Conservation (phyloP, 805 yeast genomes). For the Saturnispora diversa region DNA sequence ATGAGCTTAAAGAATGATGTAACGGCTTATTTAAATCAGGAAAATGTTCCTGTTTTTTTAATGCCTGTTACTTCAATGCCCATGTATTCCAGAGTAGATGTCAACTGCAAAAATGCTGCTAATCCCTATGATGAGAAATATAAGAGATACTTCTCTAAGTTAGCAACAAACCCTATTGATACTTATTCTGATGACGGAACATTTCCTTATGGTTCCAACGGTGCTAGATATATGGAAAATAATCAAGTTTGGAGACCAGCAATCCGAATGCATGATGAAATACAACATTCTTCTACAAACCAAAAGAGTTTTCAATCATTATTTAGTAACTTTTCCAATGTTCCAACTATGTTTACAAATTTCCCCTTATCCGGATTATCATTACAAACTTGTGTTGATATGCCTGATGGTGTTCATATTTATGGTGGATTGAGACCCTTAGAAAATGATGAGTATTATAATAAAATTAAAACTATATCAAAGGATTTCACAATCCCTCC, state of each 20-base stretch:
- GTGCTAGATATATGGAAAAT: constrained; percentile 2
- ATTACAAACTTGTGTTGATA: constrained; percentile 37
- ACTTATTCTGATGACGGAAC: background rate
- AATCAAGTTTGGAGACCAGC: constrained; percentile 14
- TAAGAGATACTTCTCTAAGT: constrained; percentile 20
- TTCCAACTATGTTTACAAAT: constrained; percentile 33
- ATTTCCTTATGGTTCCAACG: constrained; percentile 2
- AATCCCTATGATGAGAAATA: constrained; percentile 14
- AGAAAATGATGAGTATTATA: constrained; percentile 21
- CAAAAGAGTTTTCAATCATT: constrained; percentile 11
- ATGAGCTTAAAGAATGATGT: background rate
- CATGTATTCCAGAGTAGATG: constrained; percentile 2
- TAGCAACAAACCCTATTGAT: constrained; percentile 4
- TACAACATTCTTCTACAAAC: constrained; percentile 8
- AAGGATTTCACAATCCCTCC: constrained; percentile 29
- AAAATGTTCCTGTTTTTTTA: constrained; percentile 4
- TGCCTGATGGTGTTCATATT: constrained; percentile 32
- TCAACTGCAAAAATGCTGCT: background rate
- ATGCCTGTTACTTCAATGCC: constrained; percentile 8
- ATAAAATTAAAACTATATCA: constrained; percentile 22
- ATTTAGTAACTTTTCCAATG: constrained; percentile 21
- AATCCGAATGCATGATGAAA: constrained; percentile 5
- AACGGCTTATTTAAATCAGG: background rate
- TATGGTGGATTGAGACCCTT: constrained; percentile 38
- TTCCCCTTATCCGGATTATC: constrained; percentile 35